phyloP scores from a whole-genome alignment of 1,139 yeast species.

The Kurtzmaniella quercitrusa region DNA sequence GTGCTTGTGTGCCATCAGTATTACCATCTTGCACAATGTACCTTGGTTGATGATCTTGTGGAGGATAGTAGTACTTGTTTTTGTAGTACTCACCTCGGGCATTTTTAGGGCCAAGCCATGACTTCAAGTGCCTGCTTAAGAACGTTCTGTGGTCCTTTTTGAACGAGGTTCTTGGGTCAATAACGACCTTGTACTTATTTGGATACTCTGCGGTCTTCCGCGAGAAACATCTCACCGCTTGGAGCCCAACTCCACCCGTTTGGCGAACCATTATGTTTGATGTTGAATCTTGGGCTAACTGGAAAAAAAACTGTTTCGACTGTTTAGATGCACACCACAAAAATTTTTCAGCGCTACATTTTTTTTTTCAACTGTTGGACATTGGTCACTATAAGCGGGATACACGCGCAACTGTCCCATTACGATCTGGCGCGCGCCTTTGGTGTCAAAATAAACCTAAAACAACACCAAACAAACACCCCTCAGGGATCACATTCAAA shows the following conservation, averaged over 20 bases:
- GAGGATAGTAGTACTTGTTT: constrained; percentile 74
- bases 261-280: background rate
- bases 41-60: constrained; percentile 69
- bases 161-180: constrained; percentile 22
- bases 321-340: background rate
- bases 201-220: constrained; percentile 13
- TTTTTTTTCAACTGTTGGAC: background rate
- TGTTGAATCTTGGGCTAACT: background rate
- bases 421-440: no score
- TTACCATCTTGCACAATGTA: constrained; percentile 64
- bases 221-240: constrained; percentile 2
- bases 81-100: constrained; percentile 76
- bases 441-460: background rate
- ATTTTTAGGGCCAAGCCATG: constrained; percentile 79
- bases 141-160: constrained; percentile 26
- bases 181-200: constrained; percentile 19
- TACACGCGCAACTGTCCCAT: no score
- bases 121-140: constrained; percentile 36
- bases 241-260: background rate
- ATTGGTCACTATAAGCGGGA: no score
- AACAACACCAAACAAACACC: background rate
- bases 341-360: background rate
- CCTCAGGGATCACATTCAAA: background rate
- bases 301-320: background rate
- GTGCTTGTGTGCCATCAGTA: constrained; percentile 23